Conservation (phyloP, 169 alveolate genomes). For the Cryptosporidium ubiquitum region DNA sequence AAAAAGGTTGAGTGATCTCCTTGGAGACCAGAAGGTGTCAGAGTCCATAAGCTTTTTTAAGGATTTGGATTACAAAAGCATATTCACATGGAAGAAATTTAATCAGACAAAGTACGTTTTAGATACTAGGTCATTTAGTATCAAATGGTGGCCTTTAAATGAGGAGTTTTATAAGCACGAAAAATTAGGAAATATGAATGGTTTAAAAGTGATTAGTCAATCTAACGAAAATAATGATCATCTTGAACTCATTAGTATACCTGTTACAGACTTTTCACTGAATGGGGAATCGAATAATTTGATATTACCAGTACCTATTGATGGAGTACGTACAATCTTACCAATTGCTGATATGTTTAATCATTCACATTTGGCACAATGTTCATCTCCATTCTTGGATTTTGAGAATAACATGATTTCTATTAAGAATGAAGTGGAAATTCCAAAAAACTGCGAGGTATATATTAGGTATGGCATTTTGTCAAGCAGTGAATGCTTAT, state of each 20-base stretch:
- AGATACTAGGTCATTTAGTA: conserved; percentile 67
- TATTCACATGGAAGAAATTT: conserved; percentile 54
- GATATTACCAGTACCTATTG: conserved; percentile 40
- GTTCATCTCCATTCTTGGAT: conserved; percentile 55
- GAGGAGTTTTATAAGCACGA: neutral
- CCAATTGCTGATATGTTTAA: conserved; percentile 72
- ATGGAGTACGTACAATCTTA: conserved; percentile 35
- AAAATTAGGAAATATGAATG: neutral
- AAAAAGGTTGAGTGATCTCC: neutral
- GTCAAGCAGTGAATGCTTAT: conserved; percentile 36
- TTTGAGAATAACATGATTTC: neutral
- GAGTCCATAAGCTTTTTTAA: conserved; percentile 5
- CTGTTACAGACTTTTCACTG: conserved; percentile 29
- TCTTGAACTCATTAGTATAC: conserved; percentile 22
- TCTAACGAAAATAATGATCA: neutral
- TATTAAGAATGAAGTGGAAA: conserved; percentile 48
- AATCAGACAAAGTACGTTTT: conserved; percentile 28
- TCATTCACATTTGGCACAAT: conserved; percentile 59
- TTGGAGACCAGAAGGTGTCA: neutral
- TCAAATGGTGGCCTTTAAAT: conserved; percentile 60
- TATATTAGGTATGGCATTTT: conserved; percentile 57
- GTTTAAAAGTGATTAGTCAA: neutral
- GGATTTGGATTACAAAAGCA: conserved; percentile 10
- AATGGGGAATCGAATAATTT: neutral
- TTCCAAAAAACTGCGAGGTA: conserved; percentile 13